phyloP scores from a whole-genome alignment of 208 protist species.

The Leishmania turanica region DNA sequence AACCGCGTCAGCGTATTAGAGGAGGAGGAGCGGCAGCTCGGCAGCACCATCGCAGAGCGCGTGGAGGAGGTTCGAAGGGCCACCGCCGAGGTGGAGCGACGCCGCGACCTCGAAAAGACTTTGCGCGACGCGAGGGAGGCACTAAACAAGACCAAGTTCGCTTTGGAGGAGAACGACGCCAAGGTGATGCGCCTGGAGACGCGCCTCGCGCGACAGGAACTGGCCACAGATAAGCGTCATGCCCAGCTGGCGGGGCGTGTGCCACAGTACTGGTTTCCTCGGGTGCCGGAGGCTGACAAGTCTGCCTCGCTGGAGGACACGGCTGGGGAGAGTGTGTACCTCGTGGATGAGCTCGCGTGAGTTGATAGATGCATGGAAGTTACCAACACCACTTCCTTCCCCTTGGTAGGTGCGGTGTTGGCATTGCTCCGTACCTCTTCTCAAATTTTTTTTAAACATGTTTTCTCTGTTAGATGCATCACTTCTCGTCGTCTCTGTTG shows the following conservation, averaged over 20 bases:
- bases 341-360: constrained; percentile 67
- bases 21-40: constrained; percentile 66
- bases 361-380: constrained; percentile 4
- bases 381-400: neutral
- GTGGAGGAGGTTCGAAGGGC: constrained; percentile 43
- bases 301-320: constrained; percentile 56
- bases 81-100: constrained; percentile 50
- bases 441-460: neutral
- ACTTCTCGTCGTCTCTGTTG: neutral
- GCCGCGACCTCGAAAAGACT: constrained; percentile 42
- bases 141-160: constrained; percentile 64
- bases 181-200: constrained; percentile 74
- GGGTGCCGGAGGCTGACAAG: constrained; percentile 46
- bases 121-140: constrained; percentile 43
- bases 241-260: constrained; percentile 50
- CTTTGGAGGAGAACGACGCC: constrained; percentile 78
- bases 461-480: constrained; percentile 8
- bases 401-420: neutral
- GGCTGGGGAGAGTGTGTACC: constrained; percentile 78
- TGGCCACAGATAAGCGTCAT: constrained; percentile 73
- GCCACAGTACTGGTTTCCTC: constrained; percentile 53
- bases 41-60: constrained; percentile 32
- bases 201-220: constrained; percentile 54
- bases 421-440: neutral
- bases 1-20: constrained; percentile 50